Evolutionary conservation across 352 stramenopile species (phyloP), one percentile per base, ranked within the genome.

Genomic region (Globisporangium rhizosaccharum): DNA sequence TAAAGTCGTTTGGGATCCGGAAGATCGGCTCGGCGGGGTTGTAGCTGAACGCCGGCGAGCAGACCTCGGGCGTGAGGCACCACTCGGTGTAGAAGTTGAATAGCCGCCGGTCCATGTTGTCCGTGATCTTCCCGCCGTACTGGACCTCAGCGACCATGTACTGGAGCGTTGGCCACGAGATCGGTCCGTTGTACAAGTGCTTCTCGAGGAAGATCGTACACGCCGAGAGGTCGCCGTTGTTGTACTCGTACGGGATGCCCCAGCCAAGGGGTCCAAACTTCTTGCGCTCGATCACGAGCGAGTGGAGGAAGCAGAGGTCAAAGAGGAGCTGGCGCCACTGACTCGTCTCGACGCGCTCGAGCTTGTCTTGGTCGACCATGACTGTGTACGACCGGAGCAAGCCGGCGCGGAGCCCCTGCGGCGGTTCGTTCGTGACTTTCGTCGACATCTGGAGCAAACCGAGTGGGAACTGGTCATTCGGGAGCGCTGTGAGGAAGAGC

Each of bases 231-330:
- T 99, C 97, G 39, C 96, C 96, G 57, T 98, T 98, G 78, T 98
- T 99, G 81, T 98, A 99, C 71, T 99, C 96, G 79, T 99, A 99
- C 25, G 96, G 96, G 51, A 99, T 98, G 36, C 93, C 96, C 97
- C 97, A 99, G 18, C 97, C 97, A 7, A 99, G 78, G 5, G 97
- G 89, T 0, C 97, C 96, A 68, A 99, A 99, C 73, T 99, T 99
- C 57, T 98, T 96, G 51, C 97, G 94, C 73, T 99, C 97, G 58
- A 99, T 97, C 37, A 99, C 95, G 46, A 99, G 81, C 61, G 92
- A 98, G 77, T 99, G 97, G 57, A 99, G 70, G 66, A 99, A 99
- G 67, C 94, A 99, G 44, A 99, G 73, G 37, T 95, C 91, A 61
- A 99, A 99, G 18, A 99, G 71, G 18, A 99, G 64, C 58, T 99